Evolutionary conservation across 2,329 filamentous ascomycete genomes (phyloP).

Genomic region (Cryphonectria radicalis): DNA sequence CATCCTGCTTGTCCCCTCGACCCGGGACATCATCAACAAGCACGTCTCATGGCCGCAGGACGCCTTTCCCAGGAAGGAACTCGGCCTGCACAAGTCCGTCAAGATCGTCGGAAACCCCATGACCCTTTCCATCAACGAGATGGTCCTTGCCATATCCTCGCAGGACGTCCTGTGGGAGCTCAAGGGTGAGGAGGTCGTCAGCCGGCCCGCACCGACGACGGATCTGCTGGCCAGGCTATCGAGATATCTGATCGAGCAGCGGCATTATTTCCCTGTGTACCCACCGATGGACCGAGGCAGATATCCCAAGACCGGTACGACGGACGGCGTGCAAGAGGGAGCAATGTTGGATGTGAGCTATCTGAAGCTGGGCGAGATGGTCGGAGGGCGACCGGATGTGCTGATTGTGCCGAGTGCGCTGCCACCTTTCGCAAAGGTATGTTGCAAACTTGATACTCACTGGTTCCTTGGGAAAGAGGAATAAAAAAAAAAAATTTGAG

Average conservation of each 20-base stretch:
- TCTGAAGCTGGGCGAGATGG: conserved; percentile 87
- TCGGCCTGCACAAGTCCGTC: conserved; percentile 74
- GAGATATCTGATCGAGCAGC: conserved; percentile 81
- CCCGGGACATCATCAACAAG: conserved; percentile 79
- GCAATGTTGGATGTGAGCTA: conserved; percentile 83
- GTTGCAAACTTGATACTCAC: conserved; percentile 34
- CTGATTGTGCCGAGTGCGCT: conserved; percentile 81
- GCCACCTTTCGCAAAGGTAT: conserved; percentile 85
- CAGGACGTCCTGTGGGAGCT: conserved; percentile 87
- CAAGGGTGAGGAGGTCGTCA: conserved; percentile 71
- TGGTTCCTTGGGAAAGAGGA: not conserved
- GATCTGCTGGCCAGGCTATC: conserved; percentile 74
- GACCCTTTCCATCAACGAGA: conserved; percentile 86
- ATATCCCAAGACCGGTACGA: conserved; percentile 67
- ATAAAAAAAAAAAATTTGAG: not conserved
- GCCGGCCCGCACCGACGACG: conserved; percentile 57
- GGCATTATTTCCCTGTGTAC: conserved; percentile 89
- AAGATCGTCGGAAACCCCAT: conserved; percentile 89
- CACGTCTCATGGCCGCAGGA: conserved; percentile 84
- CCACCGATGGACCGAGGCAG: conserved; percentile 74
- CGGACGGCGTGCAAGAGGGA: conserved; percentile 66
- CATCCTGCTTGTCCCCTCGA: conserved; percentile 81
- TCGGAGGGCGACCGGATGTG: conserved; percentile 83
- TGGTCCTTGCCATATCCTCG: conserved; percentile 77
- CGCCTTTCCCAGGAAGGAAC: conserved; percentile 67